These are phyloP conservation scores for Plantago lanceolata DNA, from an alignment of 305 asterid species.

Conservation along the genomic window DNA sequence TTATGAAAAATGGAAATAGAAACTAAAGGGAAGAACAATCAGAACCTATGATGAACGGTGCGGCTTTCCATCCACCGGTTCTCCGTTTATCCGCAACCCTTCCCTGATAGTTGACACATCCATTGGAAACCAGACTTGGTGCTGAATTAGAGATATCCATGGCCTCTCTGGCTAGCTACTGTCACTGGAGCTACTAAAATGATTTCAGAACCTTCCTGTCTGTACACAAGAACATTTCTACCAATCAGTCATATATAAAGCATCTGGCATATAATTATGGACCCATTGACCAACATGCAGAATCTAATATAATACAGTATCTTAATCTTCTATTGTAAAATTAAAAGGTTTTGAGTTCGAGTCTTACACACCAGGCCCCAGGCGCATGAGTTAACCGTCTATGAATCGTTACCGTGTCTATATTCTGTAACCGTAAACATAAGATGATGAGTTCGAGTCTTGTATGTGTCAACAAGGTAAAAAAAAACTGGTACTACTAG, in stretches of 20 bases:
- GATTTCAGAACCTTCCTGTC: background rate
- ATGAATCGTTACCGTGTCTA: background rate
- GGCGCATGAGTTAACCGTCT: no score
- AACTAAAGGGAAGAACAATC: background rate
- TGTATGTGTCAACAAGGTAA: background rate
- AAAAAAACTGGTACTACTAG: no score
- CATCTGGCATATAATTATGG: background rate
- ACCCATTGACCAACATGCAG: constrained; percentile 7
- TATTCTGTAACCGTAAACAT: background rate
- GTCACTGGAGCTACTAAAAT: background rate
- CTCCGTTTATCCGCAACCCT: constrained; percentile 39
- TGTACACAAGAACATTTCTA: background rate
- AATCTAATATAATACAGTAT: no score
- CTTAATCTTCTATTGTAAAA: no score
- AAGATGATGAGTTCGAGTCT: background rate
- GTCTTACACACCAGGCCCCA: no score
- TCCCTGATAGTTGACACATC: constrained; percentile 49
- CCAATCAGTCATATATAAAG: background rate
- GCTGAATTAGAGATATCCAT: constrained; percentile 21
- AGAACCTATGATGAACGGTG: constrained; percentile 59
- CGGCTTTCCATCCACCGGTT: constrained; percentile 67
- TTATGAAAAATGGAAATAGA: background rate
- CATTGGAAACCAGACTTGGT: constrained; percentile 39
- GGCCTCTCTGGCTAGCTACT: constrained; percentile 3
- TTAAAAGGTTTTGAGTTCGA: no score